phyloP scores from a whole-genome alignment of 2,329 filamentous ascomycete genomes.

The Paecilomyces dactylethromorphus region DNA sequence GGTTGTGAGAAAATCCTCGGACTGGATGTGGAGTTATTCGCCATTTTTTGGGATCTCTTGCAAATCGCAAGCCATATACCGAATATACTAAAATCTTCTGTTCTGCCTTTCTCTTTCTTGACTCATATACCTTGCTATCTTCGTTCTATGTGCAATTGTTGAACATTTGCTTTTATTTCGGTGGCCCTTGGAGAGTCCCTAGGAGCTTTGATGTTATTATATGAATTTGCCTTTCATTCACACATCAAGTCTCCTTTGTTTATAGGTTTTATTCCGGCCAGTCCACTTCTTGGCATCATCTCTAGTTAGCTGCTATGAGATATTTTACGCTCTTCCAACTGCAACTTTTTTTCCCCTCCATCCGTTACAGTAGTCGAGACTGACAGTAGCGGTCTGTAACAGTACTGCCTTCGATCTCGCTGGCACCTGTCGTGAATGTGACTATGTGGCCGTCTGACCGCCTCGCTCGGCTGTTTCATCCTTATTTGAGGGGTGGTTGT shows the following conservation, averaged over 20 bases:
- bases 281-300: neutral
- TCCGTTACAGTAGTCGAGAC: neutral
- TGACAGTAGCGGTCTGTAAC: neutral
- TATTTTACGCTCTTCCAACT: neutral
- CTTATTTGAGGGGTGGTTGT: neutral
- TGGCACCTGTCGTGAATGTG: neutral
- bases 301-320: neutral
- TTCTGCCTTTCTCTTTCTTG: neutral
- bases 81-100: constrained; percentile 14
- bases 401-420: neutral
- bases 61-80: constrained; percentile 23
- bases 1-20: constrained; percentile 26
- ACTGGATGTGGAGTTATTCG: constrained; percentile 32
- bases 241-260: constrained; percentile 5
- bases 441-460: neutral
- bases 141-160: constrained; percentile 8
- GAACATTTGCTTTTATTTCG: constrained; percentile 12
- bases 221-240: constrained; percentile 1
- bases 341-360: neutral
- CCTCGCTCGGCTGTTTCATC: neutral
- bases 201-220: constrained; percentile 10
- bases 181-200: constrained; percentile 9
- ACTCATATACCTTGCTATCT: constrained; percentile 12
- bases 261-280: neutral
- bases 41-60: constrained; percentile 19